Evolutionary conservation across 2,329 filamentous ascomycete genomes (phyloP).

Genomic region (Ilyonectria sp.): DNA sequence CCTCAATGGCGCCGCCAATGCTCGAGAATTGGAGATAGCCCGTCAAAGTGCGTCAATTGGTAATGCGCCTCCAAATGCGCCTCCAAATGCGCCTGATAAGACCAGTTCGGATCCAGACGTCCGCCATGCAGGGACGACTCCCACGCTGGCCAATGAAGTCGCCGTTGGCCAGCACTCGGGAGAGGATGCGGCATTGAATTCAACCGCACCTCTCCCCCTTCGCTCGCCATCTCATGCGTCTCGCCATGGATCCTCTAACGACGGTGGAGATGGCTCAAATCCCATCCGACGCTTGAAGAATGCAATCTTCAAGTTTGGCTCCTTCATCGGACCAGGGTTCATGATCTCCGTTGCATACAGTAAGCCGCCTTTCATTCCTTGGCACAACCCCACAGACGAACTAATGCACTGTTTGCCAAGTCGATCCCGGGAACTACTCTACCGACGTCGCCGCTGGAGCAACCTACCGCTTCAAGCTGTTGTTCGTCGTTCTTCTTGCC

Average conservation of each 20-base stretch:
- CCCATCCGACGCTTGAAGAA: slow-evolving; percentile 36
- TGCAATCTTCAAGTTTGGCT: slow-evolving; percentile 50
- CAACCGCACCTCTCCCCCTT: slow-evolving; percentile 24
- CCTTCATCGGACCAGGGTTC: slow-evolving; percentile 77
- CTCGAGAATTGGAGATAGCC: slow-evolving; percentile 21
- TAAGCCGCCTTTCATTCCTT: slow-evolving; percentile 50
- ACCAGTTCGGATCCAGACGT: background rate
- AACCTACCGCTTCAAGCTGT: slow-evolving; percentile 74
- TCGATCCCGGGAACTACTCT: slow-evolving; percentile 78
- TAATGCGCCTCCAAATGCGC: slow-evolving; percentile 14
- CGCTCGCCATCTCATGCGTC: slow-evolving; percentile 16
- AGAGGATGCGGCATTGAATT: slow-evolving; percentile 11
- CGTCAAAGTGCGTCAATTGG: slow-evolving; percentile 17
- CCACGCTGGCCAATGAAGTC: slow-evolving; percentile 25
- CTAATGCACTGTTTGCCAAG: slow-evolving; percentile 47
- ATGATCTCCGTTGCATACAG: slow-evolving; percentile 74
- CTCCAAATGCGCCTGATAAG: slow-evolving; percentile 3
- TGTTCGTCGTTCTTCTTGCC: slow-evolving; percentile 78
- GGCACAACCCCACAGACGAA: background rate
- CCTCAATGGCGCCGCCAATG: slow-evolving; percentile 31
- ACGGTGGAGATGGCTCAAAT: slow-evolving; percentile 17
- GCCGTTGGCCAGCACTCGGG: slow-evolving; percentile 21
- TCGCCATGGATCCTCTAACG: slow-evolving; percentile 10
- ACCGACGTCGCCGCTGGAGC: slow-evolving; percentile 80
- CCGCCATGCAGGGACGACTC: background rate